phyloP scores from a whole-genome alignment of 164 flowering plant species.

The Euptelea pleiosperma region DNA sequence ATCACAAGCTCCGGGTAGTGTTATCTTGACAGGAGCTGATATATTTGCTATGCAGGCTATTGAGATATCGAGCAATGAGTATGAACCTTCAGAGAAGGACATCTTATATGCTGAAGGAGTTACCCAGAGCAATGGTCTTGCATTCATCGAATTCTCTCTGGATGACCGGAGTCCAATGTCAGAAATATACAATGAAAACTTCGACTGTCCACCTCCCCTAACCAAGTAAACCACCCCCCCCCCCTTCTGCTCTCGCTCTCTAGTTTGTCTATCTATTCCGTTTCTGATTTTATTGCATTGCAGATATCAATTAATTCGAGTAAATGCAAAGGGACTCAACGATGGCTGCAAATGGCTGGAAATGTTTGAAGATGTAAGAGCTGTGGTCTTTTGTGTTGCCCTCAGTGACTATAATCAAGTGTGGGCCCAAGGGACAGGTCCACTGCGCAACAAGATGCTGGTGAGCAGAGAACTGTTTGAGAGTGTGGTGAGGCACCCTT shows the following conservation, averaged over 20 bases:
- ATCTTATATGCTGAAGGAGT: constrained; percentile 95
- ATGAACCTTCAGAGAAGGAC: constrained; percentile 89
- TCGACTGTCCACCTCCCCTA: constrained; percentile 59
- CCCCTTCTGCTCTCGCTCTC: too few relatives aligned
- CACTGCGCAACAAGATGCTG: constrained; percentile 75
- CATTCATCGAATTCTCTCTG: constrained; percentile 85
- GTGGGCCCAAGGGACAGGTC: constrained; percentile 36
- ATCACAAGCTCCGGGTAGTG: too few relatives aligned
- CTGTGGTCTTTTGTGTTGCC: constrained; percentile 72
- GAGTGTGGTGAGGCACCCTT: constrained; percentile 73
- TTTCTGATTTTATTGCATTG: too few relatives aligned
- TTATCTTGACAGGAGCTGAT: too few relatives aligned
- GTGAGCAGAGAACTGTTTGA: constrained; percentile 87
- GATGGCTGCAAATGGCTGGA: constrained; percentile 99
- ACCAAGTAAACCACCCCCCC: constrained; percentile 61
- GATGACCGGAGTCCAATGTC: constrained; percentile 98
- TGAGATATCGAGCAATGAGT: constrained; percentile 95
- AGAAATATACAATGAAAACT: constrained; percentile 73
- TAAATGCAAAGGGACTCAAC: constrained; percentile 86
- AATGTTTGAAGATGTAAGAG: constrained; percentile 98
- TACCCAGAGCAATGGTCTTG: constrained; percentile 93
- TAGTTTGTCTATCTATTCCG: too few relatives aligned
- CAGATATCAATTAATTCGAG: constrained; percentile 89
- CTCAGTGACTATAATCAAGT: constrained; percentile 85
- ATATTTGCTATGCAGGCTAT: too few relatives aligned